These are phyloP conservation scores for Daldinia grandis DNA, from an alignment of 495 filamentous ascomycete genomes.

Conservation along the genomic window DNA sequence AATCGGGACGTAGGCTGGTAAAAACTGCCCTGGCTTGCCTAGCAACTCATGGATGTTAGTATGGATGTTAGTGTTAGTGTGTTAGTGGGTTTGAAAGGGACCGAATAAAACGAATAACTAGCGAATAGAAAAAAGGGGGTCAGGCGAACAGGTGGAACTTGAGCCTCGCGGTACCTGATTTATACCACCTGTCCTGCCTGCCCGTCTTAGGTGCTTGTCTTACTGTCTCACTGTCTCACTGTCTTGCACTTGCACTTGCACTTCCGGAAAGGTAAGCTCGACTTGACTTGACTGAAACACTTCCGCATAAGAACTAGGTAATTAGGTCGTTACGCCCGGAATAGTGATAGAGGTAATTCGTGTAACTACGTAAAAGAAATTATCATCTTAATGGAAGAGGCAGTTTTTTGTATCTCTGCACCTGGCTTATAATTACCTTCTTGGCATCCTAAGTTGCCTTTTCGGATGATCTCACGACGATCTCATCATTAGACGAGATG, in stretches of 20 bases:
- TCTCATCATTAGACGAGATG: constrained; percentile 36
- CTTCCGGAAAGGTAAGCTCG: constrained; percentile 1
- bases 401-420: constrained; percentile 10
- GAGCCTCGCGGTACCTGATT: constrained; percentile 32
- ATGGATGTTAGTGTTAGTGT: background rate
- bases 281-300: constrained; percentile 5
- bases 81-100: constrained; percentile 28
- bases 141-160: constrained; percentile 40
- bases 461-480: constrained; percentile 38
- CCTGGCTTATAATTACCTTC: constrained; percentile 22
- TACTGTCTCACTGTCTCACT: background rate
- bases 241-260: background rate
- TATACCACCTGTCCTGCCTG: background rate
- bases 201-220: background rate
- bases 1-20: constrained; percentile 33
- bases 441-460: constrained; percentile 39
- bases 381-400: constrained; percentile 3
- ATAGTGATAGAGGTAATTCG: background rate
- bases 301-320: constrained; percentile 5
- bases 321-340: background rate
- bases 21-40: constrained; percentile 6
- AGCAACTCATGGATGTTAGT: constrained; percentile 1
- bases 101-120: constrained; percentile 10
- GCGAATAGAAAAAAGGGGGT: constrained; percentile 31
- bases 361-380: background rate